Evolutionary conservation across 345 rosid genomes (phyloP), one percentile per base, ranked within the genome.

Genomic region (Salix suchowensis): DNA sequence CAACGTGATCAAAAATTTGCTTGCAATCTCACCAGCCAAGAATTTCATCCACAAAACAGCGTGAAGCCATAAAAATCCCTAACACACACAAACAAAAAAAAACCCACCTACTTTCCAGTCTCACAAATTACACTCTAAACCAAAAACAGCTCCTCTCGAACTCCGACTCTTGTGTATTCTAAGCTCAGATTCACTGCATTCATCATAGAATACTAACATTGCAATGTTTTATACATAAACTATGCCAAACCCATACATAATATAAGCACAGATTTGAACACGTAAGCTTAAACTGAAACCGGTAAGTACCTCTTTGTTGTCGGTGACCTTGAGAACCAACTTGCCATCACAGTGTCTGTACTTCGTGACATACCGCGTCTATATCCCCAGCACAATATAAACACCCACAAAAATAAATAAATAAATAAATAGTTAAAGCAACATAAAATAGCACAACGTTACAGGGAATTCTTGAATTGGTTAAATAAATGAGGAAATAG

Each of bases 281-380:
- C 16, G 30, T n/a, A 68, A 39, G 0, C 11, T 37, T 30, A 23
- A n/a, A 36, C 68, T 32, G 30, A 10, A 71, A 64, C 21, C 6
- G 40, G 46, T 42, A 36, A 58, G 44, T 85, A 90, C 98, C 96
- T 96, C 96, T 82, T 87, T 92, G 89, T 96, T 90, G 80, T 96
- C 98, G 70, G 99, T 93, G 84, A 96, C 99, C 88, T 93, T 96
- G 81, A 96, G 96, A 85, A 96, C 94, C 93, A 96, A 86, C 78
- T 91, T 93, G 74, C 98, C 98, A 8, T 96, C 98, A 32, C 97
- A 90, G 77, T 93, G 97, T 70, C 99, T 81, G 81, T 91, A 96
- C 90, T 96, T 96, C 86, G 91, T 90, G 34, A 87, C 87, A 84
- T 96, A 96, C 62, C 99, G 89, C 54, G 99, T 91, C 98, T 96